Evolutionary conservation across 73 alveolate genomes (phyloP).

Genomic region (Effrenium voratum): DNA sequence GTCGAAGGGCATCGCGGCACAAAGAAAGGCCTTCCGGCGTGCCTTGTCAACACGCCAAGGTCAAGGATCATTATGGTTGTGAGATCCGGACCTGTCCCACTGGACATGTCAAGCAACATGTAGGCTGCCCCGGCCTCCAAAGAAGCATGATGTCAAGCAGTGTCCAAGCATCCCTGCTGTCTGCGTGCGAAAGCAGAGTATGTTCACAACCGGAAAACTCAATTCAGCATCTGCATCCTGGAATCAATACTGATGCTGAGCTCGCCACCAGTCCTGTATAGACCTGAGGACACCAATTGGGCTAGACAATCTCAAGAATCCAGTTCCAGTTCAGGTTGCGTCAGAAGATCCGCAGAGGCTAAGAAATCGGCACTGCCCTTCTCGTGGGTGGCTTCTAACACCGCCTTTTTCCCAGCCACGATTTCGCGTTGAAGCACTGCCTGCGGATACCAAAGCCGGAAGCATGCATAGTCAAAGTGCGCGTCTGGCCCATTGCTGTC

Average conservation of each 20-base stretch:
- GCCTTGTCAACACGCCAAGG: too few relatives aligned
- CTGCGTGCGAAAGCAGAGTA: too few relatives aligned
- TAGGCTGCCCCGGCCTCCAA: slow-evolving; percentile 77
- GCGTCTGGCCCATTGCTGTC: too few relatives aligned
- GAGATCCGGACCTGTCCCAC: too few relatives aligned
- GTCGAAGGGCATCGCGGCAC: slow-evolving; percentile 34
- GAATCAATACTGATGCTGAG: too few relatives aligned
- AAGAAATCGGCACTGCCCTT: slow-evolving; percentile 33
- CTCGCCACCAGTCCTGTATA: not conserved
- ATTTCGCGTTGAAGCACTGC: slow-evolving; percentile 17
- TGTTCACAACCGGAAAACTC: too few relatives aligned
- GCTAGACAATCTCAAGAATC: not conserved
- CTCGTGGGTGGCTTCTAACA: slow-evolving; percentile 21
- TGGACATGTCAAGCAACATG: slow-evolving; percentile 46
- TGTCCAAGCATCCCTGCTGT: too few relatives aligned
- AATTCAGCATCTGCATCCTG: too few relatives aligned
- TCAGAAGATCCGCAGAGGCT: not conserved
- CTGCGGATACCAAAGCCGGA: not conserved
- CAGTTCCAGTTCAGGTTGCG: not conserved
- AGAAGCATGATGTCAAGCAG: too few relatives aligned
- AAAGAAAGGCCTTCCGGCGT: too few relatives aligned
- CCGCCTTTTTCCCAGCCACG: not conserved
- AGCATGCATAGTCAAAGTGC: not conserved
- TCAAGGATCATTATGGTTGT: too few relatives aligned
- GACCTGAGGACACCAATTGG: not conserved